Conservation (phyloP, 768 basidiomycete species). For the Amylocystis lapponica region DNA sequence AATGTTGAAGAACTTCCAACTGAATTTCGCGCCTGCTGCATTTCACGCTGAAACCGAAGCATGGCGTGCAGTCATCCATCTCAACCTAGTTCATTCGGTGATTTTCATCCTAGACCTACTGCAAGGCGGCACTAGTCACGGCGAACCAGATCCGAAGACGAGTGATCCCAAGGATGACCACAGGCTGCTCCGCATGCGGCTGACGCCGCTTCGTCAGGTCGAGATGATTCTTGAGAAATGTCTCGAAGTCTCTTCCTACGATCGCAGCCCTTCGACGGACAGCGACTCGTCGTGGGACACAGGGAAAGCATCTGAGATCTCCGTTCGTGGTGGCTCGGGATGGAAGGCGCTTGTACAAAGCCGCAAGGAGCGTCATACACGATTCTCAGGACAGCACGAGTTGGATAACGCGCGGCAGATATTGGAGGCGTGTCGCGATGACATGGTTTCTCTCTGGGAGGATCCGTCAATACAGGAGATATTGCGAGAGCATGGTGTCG, state of each 20-base stretch:
- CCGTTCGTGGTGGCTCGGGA: constrained; percentile 39
- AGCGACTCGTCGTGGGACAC: too few relatives aligned
- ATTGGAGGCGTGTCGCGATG: constrained; percentile 45
- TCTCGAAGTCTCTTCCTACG: too few relatives aligned
- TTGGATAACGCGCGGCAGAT: constrained; percentile 38
- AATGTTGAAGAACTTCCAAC: constrained; percentile 60
- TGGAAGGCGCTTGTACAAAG: constrained; percentile 48
- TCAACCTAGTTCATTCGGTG: constrained; percentile 57
- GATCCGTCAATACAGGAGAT: constrained; percentile 37
- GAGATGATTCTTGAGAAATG: constrained; percentile 43
- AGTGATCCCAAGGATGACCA: neutral
- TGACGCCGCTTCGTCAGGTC: constrained; percentile 51
- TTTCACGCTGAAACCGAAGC: constrained; percentile 51
- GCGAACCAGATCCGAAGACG: too few relatives aligned
- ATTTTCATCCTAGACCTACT: constrained; percentile 39
- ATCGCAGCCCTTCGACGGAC: too few relatives aligned
- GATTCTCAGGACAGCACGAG: too few relatives aligned
- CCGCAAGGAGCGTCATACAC: too few relatives aligned
- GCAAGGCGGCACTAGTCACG: constrained; percentile 16
- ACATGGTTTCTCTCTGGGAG: constrained; percentile 52
- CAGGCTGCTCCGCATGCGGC: constrained; percentile 18
- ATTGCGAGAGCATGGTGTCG: constrained; percentile 38
- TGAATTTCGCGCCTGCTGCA: constrained; percentile 53
- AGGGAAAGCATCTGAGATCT: constrained; percentile 41
- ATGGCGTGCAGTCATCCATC: constrained; percentile 63